phyloP scores from a whole-genome alignment of 139 green algal species.

The Tetradesmus lagerheimii region DNA sequence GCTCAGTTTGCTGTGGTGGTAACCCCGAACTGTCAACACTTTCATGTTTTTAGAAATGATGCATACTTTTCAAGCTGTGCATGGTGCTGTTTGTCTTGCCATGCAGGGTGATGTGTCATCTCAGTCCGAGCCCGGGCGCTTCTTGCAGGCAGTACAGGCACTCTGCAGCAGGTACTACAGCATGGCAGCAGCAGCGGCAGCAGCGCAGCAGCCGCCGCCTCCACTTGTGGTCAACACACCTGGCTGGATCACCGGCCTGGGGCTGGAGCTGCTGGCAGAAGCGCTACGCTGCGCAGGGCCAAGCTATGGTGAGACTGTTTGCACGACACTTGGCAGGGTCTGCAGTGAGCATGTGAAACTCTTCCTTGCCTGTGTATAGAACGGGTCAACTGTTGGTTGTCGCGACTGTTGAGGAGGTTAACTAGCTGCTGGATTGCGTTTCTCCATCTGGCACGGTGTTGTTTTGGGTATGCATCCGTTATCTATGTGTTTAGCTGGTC shows the following conservation, averaged over 20 bases:
- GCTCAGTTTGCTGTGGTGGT: not conserved
- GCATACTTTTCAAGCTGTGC: not conserved
- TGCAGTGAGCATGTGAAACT: too few relatives aligned
- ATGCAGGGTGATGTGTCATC: conserved; percentile 83
- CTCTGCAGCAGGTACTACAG: conserved; percentile 65
- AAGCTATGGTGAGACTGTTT: conserved; percentile 60
- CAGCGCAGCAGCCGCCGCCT: conserved; percentile 41
- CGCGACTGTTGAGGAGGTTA: not conserved
- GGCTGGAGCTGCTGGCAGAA: conserved; percentile 77
- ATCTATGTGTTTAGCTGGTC: too few relatives aligned
- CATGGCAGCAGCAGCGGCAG: conserved; percentile 33
- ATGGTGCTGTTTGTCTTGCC: not conserved
- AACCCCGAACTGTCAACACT: too few relatives aligned
- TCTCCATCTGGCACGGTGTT: too few relatives aligned
- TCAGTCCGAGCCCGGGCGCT: conserved; percentile 73
- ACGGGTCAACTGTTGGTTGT: not conserved
- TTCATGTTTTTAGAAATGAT: too few relatives aligned
- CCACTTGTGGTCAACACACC: conserved; percentile 90
- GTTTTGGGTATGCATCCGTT: not conserved
- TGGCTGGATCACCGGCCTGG: conserved; percentile 89
- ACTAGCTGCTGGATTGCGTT: not conserved
- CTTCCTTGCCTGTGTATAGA: too few relatives aligned
- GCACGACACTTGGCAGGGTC: too few relatives aligned
- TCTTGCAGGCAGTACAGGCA: conserved; percentile 62
- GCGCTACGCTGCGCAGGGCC: conserved; percentile 58